A percentile compares a stretch with the other conserved stretches of the same genome.
Evolutionary conservation across 805 yeast genomes (phyloP).

Genomic region (Saturnispora mendoncae): DNA sequence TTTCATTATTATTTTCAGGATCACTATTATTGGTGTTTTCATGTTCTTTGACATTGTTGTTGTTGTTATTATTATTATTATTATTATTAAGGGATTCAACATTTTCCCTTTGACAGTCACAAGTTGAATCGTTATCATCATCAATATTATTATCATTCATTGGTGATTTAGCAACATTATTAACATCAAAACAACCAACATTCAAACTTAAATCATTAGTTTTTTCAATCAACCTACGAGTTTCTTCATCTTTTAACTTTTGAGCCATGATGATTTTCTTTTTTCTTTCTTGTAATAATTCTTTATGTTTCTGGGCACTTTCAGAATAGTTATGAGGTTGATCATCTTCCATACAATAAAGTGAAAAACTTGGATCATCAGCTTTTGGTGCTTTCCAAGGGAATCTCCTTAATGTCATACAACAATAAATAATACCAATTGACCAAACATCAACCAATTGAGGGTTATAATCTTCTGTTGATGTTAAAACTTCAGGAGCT

Average conservation of each 20-base stretch:
- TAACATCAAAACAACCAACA: neutral
- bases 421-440: conserved; percentile 73
- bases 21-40: neutral
- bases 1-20: neutral
- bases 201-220: neutral
- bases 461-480: conserved; percentile 57
- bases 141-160: neutral
- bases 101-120: conserved; percentile 6
- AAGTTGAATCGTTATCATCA: neutral
- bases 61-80: neutral
- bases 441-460: conserved; percentile 80
- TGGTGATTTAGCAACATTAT: too few species aligned
- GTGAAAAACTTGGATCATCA: conserved; percentile 59
- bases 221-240: conserved; percentile 6
- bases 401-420: conserved; percentile 76
- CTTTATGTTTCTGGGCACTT: conserved; percentile 65
- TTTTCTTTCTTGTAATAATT: conserved; percentile 50
- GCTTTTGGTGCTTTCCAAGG: conserved; percentile 81
- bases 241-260: conserved; percentile 17
- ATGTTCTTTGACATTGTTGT: neutral
- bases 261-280: conserved; percentile 33
- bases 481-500: conserved; percentile 67
- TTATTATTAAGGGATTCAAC: neutral
- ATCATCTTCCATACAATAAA: conserved; percentile 62
- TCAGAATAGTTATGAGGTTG: conserved; percentile 65